Conservation (phyloP, 2,329 filamentous ascomycete genomes). For the Ophiocordyceps camponoti-rufipedis region DNA sequence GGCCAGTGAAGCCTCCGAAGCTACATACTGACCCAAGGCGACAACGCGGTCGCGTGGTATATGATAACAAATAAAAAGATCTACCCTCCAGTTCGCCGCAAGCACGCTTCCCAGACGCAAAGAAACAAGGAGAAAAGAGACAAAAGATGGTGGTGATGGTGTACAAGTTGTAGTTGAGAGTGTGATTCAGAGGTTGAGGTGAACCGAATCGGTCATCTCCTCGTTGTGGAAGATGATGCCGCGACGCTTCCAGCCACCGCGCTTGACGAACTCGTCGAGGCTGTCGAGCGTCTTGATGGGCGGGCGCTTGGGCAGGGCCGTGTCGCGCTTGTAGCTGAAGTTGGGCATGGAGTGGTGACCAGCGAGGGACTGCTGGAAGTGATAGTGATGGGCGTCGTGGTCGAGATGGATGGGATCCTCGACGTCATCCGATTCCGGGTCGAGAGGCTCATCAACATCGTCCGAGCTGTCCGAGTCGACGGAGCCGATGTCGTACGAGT, state of each 20-base stretch:
- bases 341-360: conserved; percentile 11
- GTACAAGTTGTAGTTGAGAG: not conserved
- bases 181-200: not conserved
- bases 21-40: no score
- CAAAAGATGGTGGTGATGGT: not conserved
- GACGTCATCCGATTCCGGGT: conserved; percentile 3
- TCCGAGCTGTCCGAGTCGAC: not conserved
- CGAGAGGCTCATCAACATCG: conserved; percentile 4
- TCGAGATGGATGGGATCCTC: conserved; percentile 6
- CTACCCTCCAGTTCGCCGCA: not conserved
- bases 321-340: conserved; percentile 15
- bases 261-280: conserved; percentile 23
- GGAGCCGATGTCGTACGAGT: no score
- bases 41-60: no score
- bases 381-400: conserved; percentile 7
- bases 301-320: conserved; percentile 13
- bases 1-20: no score
- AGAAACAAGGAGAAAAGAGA: not conserved
- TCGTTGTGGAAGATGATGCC: conserved; percentile 20
- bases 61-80: no score
- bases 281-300: conserved; percentile 18
- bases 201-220: not conserved
- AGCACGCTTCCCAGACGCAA: not conserved
- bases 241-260: conserved; percentile 24
- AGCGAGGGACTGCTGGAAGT: conserved; percentile 8